Evolutionary conservation across 306 rosid species (phyloP).

Genomic region (Cucurbita argyrosperma): DNA sequence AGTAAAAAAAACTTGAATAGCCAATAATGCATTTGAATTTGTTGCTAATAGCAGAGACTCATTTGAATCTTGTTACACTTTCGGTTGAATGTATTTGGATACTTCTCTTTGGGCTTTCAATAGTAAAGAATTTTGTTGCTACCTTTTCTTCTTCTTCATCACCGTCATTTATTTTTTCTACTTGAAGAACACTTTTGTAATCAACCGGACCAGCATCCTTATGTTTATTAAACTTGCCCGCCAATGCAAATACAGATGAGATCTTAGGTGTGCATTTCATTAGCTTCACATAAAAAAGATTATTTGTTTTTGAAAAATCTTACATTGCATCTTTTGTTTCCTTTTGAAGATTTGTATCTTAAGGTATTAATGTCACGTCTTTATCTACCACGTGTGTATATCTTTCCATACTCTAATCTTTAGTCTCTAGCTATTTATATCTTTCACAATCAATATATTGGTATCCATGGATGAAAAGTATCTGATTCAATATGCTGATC

Average conservation of each 20-base stretch:
- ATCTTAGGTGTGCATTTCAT: background rate
- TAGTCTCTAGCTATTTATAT: background rate
- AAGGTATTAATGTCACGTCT: background rate
- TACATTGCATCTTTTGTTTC: background rate
- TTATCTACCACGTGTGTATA: background rate
- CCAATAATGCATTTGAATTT: background rate
- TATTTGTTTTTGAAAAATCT: background rate
- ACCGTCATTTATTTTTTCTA: background rate
- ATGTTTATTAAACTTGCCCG: background rate
- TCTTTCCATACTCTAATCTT: background rate
- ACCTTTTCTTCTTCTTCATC: background rate
- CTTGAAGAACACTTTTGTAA: background rate
- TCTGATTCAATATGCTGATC: slow-evolving; percentile 11
- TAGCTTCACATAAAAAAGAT: background rate
- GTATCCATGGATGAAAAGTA: background rate
- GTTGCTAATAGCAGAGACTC: background rate
- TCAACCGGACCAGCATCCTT: background rate
- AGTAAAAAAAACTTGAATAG: background rate
- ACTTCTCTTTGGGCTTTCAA: background rate
- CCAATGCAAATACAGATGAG: background rate
- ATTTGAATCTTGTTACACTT: background rate
- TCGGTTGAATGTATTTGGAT: background rate
- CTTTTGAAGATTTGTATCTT: background rate
- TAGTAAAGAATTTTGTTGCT: background rate
- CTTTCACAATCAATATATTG: background rate